phyloP scores from a whole-genome alignment of 129 eudicot genomes.

The Lactuca saligna region DNA sequence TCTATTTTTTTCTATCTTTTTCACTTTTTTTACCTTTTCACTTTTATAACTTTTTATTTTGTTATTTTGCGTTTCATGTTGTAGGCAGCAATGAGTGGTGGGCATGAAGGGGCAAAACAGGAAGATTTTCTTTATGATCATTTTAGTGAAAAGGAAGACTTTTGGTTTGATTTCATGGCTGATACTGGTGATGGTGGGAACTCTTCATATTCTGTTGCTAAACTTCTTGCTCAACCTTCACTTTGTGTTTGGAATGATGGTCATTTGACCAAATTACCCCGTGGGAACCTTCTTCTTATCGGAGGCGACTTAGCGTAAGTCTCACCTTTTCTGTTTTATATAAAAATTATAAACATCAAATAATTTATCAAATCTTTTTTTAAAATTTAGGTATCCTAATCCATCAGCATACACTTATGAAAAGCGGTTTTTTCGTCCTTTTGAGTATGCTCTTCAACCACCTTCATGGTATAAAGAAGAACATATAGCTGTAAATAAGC shows the following conservation, averaged over 20 bases:
- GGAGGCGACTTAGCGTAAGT: slow-evolving; percentile 99
- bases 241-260: slow-evolving; percentile 34
- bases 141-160: slow-evolving; percentile 62
- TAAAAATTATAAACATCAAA: not conserved
- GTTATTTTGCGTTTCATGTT: not conserved
- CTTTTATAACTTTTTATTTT: not conserved
- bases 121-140: slow-evolving; percentile 79
- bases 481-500: slow-evolving; percentile 84
- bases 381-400: slow-evolving; percentile 71
- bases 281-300: slow-evolving; percentile 71
- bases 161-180: slow-evolving; percentile 99
- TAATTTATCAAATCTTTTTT: not conserved
- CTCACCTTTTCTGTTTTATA: not conserved
- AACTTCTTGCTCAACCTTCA: slow-evolving; percentile 87
- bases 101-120: slow-evolving; percentile 50
- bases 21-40: too few species aligned
- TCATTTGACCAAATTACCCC: slow-evolving; percentile 47
- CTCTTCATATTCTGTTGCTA: slow-evolving; percentile 75
- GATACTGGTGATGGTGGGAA: slow-evolving; percentile 99
- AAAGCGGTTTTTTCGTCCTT: slow-evolving; percentile 81
- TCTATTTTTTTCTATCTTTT: not conserved
- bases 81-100: slow-evolving; percentile 88
- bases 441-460: slow-evolving; percentile 88
- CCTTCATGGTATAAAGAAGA: slow-evolving; percentile 86
- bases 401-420: slow-evolving; percentile 87